A percentile compares a stretch with the other conserved stretches of the same genome.
phyloP scores from a whole-genome alignment of 768 basidiomycete species.

The Kondoa subrosea region DNA sequence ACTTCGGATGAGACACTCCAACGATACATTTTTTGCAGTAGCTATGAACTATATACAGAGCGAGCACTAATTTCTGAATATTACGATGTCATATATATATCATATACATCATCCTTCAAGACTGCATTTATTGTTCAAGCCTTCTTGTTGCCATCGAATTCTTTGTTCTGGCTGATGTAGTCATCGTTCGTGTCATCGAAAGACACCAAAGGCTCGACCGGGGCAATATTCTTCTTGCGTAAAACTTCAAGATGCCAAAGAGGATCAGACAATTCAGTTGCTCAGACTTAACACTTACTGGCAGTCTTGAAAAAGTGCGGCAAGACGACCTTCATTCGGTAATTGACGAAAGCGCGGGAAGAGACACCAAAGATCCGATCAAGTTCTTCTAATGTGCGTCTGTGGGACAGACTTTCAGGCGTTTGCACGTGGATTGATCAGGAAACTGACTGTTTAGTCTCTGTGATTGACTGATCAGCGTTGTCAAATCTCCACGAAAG shows the following conservation, averaged over 20 bases:
- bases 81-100: no score
- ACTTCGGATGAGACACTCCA: no score
- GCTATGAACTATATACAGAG: no score
- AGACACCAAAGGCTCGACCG: not conserved
- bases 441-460: constrained; percentile 9
- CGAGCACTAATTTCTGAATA: no score
- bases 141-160: not conserved
- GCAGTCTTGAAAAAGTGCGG: constrained; percentile 15
- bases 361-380: constrained; percentile 30
- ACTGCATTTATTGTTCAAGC: no score
- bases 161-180: not conserved
- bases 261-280: no score
- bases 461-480: constrained; percentile 3
- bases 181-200: not conserved
- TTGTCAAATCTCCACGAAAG: constrained; percentile 25
- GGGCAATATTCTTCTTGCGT: not conserved
- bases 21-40: no score
- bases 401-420: not conserved
- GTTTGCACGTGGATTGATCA: not conserved
- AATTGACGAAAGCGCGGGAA: constrained; percentile 22
- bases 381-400: constrained; percentile 19
- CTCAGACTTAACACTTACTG: no score
- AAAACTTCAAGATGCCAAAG: not conserved
- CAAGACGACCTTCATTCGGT: constrained; percentile 21
- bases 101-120: no score